phyloP scores from a whole-genome alignment of 2,329 filamentous ascomycete genomes.

The Grosmannia huntii region DNA sequence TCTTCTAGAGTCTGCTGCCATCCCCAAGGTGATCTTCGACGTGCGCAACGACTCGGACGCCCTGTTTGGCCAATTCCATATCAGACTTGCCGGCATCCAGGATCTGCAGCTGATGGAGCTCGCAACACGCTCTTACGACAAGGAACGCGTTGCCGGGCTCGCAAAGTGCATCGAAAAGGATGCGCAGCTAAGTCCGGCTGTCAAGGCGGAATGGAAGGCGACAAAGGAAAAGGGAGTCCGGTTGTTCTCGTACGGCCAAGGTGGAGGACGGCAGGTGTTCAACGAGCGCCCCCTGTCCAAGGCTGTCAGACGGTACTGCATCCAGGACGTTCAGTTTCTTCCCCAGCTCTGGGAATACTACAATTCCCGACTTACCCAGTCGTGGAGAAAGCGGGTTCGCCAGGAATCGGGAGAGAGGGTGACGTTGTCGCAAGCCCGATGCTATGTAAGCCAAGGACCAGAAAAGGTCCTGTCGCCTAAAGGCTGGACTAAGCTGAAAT shows the following conservation, averaged over 20 bases:
- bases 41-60: constrained; percentile 17
- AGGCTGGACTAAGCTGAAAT: neutral
- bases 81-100: constrained; percentile 13
- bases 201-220: constrained; percentile 14
- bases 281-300: constrained; percentile 27
- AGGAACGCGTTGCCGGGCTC: constrained; percentile 8
- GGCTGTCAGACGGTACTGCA: constrained; percentile 30
- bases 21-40: constrained; percentile 16
- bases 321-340: constrained; percentile 27
- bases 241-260: constrained; percentile 28
- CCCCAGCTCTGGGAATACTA: neutral
- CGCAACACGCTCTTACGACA: constrained; percentile 6
- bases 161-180: constrained; percentile 8
- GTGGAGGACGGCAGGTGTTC: constrained; percentile 35
- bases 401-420: neutral
- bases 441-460: neutral
- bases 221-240: constrained; percentile 23
- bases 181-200: neutral
- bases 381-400: neutral
- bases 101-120: constrained; percentile 19
- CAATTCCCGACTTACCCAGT: neutral
- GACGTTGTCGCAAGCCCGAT: neutral
- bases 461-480: neutral
- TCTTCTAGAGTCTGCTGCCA: constrained; percentile 11
- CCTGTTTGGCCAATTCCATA: constrained; percentile 11